phyloP scores from a whole-genome alignment of 805 yeast species.

The Saccharomycopsis schoenii region DNA sequence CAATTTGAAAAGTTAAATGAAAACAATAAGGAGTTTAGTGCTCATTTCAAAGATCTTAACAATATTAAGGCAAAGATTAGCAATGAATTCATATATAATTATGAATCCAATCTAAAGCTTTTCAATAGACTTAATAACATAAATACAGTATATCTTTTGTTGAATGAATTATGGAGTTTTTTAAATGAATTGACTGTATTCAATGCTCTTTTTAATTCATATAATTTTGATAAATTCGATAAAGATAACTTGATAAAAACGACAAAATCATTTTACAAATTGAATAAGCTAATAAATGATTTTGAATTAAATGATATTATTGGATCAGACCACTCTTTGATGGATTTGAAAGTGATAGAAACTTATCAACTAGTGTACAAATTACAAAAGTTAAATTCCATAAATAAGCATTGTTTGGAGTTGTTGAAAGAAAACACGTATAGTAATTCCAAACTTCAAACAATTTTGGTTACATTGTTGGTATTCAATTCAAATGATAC shows the following conservation, averaged over 20 bases:
- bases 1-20: conserved; percentile 24
- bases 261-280: not conserved
- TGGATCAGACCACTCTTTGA: conserved; percentile 1
- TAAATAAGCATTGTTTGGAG: conserved; percentile 23
- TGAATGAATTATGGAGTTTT: conserved; percentile 32
- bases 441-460: not conserved
- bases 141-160: conserved; percentile 29
- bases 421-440: conserved; percentile 7
- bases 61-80: conserved; percentile 27
- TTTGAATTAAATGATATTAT: not conserved
- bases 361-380: conserved; percentile 10
- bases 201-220: conserved; percentile 5
- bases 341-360: conserved; percentile 9
- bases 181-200: conserved; percentile 27
- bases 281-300: conserved; percentile 9
- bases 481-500: conserved; percentile 14
- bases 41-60: conserved; percentile 26
- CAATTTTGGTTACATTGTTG: conserved; percentile 8
- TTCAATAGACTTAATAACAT: conserved; percentile 30
- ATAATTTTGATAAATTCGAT: not conserved
- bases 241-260: not conserved
- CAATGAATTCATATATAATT: conserved; percentile 31
- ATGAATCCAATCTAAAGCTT: conserved; percentile 29
- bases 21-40: conserved; percentile 26
- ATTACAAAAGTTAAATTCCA: conserved; percentile 5